Conservation (phyloP, 2,329 filamentous ascomycete genomes). For the Blumeria graminis region DNA sequence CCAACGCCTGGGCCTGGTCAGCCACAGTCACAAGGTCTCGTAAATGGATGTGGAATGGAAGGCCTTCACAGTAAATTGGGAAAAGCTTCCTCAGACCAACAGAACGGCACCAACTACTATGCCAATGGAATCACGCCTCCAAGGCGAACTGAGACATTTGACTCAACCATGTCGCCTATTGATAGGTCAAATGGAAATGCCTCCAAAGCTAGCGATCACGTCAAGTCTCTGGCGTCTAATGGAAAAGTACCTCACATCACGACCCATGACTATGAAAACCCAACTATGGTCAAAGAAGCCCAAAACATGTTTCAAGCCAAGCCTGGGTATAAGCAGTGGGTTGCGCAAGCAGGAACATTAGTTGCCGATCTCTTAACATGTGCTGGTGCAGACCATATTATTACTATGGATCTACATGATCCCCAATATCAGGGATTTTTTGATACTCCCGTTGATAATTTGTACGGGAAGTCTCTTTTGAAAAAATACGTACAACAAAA, state of each 20-base stretch:
- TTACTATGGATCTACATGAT: slow-evolving; percentile 93
- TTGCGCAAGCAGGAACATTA: slow-evolving; percentile 85
- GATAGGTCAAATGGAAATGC: slow-evolving; percentile 14
- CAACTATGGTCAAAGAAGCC: slow-evolving; percentile 25
- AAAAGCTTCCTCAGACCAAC: slow-evolving; percentile 37
- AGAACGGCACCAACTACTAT: slow-evolving; percentile 18
- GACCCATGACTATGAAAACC: slow-evolving; percentile 40
- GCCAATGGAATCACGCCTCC: slow-evolving; percentile 17
- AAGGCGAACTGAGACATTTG: slow-evolving; percentile 12
- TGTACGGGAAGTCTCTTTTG: slow-evolving; percentile 61
- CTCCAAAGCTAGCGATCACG: slow-evolving; percentile 5
- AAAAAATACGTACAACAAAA: slow-evolving; percentile 52
- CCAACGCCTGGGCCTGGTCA: slow-evolving; percentile 56
- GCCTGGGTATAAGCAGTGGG: slow-evolving; percentile 95
- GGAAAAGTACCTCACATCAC: slow-evolving; percentile 20
- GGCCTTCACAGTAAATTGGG: slow-evolving; percentile 48
- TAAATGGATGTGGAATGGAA: slow-evolving; percentile 33
- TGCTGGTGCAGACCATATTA: slow-evolving; percentile 86
- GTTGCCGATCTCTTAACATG: slow-evolving; percentile 87
- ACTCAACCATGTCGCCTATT: slow-evolving; percentile 11
- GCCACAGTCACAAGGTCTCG: slow-evolving; percentile 33
- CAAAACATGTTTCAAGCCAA: slow-evolving; percentile 49
- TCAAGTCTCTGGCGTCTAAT: not conserved
- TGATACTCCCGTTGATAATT: slow-evolving; percentile 92
- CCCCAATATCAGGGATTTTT: slow-evolving; percentile 98